Conservation (phyloP, 2,329 filamentous ascomycete genomes). For the Cytospora chrysosperma region DNA sequence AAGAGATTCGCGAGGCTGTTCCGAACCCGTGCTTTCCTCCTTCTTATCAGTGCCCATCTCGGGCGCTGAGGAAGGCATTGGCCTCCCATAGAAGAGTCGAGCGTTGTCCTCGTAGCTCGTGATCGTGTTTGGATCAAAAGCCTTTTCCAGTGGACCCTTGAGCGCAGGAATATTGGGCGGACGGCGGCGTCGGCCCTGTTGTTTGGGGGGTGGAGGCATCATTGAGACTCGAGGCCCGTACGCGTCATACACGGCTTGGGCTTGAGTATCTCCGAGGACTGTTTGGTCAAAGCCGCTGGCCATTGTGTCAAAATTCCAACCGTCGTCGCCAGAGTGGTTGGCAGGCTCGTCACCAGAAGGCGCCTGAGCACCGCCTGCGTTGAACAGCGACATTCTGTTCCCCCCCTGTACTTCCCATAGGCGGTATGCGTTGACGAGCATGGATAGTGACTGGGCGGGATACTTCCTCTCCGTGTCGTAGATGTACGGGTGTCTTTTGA, state of each 20-base stretch:
- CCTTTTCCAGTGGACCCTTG: conserved; percentile 60
- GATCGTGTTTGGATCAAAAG: conserved; percentile 65
- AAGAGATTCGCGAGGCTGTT: conserved; percentile 48
- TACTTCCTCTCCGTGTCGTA: conserved; percentile 60
- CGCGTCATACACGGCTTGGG: conserved; percentile 57
- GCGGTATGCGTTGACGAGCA: conserved; percentile 70
- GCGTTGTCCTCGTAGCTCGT: conserved; percentile 65
- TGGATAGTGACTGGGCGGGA: conserved; percentile 61
- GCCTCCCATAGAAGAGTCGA: conserved; percentile 56
- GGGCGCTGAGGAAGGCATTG: conserved; percentile 25
- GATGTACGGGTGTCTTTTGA: conserved; percentile 70
- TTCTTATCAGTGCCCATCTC: conserved; percentile 12
- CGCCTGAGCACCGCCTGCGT: conserved; percentile 56
- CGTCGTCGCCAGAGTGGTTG: conserved; percentile 46
- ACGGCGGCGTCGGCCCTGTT: conserved; percentile 52
- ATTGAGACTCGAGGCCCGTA: conserved; percentile 59
- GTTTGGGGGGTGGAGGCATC: conserved; percentile 38
- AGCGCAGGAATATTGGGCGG: conserved; percentile 59
- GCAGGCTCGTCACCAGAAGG: conserved; percentile 41
- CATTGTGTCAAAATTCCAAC: conserved; percentile 68
- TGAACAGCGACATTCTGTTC: conserved; percentile 64
- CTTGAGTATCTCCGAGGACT: conserved; percentile 51
- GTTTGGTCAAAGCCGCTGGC: conserved; percentile 59
- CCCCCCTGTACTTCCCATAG: conserved; percentile 75
- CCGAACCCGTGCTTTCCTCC: background rate